Evolutionary conservation across 176 grass and related monocot genomes (phyloP), one percentile per base, ranked within the genome.

Genomic region (Rhynchospora breviuscula): DNA sequence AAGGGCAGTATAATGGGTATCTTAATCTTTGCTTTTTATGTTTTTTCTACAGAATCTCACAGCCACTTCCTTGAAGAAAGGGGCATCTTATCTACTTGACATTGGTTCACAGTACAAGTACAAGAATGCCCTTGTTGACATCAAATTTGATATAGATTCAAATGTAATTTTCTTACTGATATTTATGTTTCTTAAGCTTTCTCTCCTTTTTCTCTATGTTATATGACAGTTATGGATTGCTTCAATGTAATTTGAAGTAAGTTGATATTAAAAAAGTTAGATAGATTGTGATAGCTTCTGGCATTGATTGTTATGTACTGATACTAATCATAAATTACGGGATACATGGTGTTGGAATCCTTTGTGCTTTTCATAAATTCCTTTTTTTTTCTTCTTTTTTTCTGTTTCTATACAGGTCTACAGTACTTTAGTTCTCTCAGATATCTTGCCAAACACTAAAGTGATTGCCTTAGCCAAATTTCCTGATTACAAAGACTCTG

Each of bases 91-190:
- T 91, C 68, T 89, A 69, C 78, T 96, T 89, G 93, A 99, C 80
- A 69, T 96, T 70, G 70, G 71, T 15, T 91, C 86, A 81, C 85
- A 91, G 47, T 99, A 95, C 88, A 95, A 99, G 87, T 93, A 95
- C 88, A 92, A 89, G 53, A 93, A 92, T 65, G 91, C 89, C 12
- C 71, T 90, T n/a, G 22, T 99, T 40, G 83, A 93, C 84, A 33
- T 99, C 70, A 99, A 99, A 96, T 80, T 99, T 35, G 91, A 99
- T 78, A 99, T 93, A 22, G 80, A 93, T 78, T 95, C 97, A 67
- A 99, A 95, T 74, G 96, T 95, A 67, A 67, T 81, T 89, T 81
- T 87, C 49, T 19, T 60, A 3, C 7, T 83, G 54, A 17, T 7
- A 25, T 59, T 85, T 79, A 25, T 47, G 82, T 54, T 71, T 19